Evolutionary conservation across 352 stramenopile species (phyloP).

Genomic region (Thraustochytrium striatum): DNA sequence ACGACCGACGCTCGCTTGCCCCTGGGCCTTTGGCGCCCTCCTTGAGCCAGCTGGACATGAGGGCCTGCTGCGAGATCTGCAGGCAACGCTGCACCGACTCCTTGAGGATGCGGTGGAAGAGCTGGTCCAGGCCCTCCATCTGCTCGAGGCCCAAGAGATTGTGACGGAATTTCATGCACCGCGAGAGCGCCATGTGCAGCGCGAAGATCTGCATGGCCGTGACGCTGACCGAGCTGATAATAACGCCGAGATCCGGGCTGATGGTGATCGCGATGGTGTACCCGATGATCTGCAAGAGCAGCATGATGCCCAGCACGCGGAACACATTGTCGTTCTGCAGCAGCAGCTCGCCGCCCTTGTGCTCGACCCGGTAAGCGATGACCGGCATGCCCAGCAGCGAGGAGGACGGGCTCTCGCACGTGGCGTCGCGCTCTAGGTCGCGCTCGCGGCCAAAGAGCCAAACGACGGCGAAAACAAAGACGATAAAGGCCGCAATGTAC

Average conservation of each 20-base stretch:
- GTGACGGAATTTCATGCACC: neutral
- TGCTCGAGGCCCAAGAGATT: constrained; percentile 16
- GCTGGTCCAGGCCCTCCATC: neutral
- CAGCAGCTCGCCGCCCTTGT: constrained; percentile 18
- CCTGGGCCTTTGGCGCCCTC: neutral
- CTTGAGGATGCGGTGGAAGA: constrained; percentile 29
- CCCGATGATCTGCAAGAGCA: constrained; percentile 9
- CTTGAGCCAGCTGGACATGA: constrained; percentile 19
- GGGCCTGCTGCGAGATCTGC: constrained; percentile 42
- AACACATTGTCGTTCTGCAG: neutral
- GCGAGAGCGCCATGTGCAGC: constrained; percentile 14
- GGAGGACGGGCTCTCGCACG: neutral
- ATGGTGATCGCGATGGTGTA: neutral
- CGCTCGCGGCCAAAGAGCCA: constrained; percentile 13
- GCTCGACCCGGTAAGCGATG: constrained; percentile 35
- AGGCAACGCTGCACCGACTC: constrained; percentile 43
- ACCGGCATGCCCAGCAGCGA: constrained; percentile 11
- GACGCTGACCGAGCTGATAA: constrained; percentile 12
- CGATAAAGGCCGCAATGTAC: constrained; percentile 2
- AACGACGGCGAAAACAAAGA: constrained; percentile 4
- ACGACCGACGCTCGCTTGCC: too few relatives aligned
- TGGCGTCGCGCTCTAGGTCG: constrained; percentile 10
- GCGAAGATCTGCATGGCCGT: constrained; percentile 10
- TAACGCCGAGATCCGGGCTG: constrained; percentile 16
- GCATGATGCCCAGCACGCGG: neutral